phyloP scores from a whole-genome alignment of 78 protist genomes.

The Dictyostelium citrinum region DNA sequence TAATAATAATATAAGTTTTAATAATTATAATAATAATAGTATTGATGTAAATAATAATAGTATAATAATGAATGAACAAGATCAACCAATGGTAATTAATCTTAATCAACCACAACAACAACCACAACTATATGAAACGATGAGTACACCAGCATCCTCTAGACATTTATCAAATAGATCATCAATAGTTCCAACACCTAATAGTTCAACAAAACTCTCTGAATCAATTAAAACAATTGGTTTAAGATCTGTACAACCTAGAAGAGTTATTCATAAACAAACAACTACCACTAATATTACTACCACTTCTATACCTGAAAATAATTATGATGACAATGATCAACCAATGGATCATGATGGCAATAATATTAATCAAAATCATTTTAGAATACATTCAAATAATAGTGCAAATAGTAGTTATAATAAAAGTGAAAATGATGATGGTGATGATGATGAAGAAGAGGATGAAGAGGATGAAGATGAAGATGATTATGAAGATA shows the following conservation, averaged over 20 bases:
- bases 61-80: not conserved
- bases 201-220: not conserved
- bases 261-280: not conserved
- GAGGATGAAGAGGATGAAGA: not conserved
- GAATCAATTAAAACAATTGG: constrained; percentile 14
- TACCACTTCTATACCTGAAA: not conserved
- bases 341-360: not conserved
- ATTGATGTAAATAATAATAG: not conserved
- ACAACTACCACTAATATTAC: not conserved
- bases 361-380: not conserved
- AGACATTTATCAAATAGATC: not conserved
- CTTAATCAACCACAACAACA: not conserved
- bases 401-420: not conserved
- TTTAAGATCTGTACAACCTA: not conserved
- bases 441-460: not conserved
- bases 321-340: not conserved
- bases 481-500: too few relatives aligned
- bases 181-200: not conserved
- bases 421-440: not conserved
- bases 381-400: not conserved
- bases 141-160: not conserved
- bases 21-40: not conserved
- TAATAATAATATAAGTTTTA: not conserved
- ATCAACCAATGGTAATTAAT: constrained; percentile 20
- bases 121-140: not conserved